Base-by-base conservation (phyloP, 2,329 filamentous ascomycete genomes). In the Aspergillus ochraceoroseus region DNA sequence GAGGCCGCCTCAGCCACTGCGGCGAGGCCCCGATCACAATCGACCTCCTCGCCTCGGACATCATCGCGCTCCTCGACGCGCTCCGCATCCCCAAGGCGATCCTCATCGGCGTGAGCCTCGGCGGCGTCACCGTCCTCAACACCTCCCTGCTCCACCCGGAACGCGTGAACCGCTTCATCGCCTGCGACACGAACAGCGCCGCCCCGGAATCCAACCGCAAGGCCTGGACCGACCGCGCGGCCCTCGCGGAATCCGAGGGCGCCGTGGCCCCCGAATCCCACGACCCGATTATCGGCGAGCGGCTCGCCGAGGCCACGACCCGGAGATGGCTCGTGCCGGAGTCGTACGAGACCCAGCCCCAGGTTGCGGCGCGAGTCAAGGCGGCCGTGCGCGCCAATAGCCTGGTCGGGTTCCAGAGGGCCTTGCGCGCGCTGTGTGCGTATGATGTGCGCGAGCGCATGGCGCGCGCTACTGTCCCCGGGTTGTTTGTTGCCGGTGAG, bases 201-300 rank as follows among this genome's bases (percentile, higher is more conserved):
- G 80, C 82, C 0, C 86, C 83, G 44, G 69, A 80, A 0, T 80
- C 80, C 23, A 94, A 94, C 67, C 82, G 81, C 3, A 75, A 79
- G 32, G 84, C 85, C 0, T 94, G 87, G 87, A 79, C 78, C 40
- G 84, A 89, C 29, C 82, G 87, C 18, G 82, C 87, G 40, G 75
- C 68, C 0, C 62, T 89, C 2, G 80, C 83, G 0, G 80, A 85
- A 54, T 67, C 68, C n/a, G 70, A 77, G 47, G 62, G 62, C 7
- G 61, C 67, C 13, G 48, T 51, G 5, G 47, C 58, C 20, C 13
- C 55, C 35, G 49, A 37, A 26, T 61, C 49, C 7, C 70, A 71
- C 2, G 75, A 76, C 15, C 59, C 69, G 0, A 76, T 86, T 3
- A 83, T 88, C 23, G 70, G 74, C 17, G 61, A 65, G 31, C 69